Conservation (phyloP, 2,329 filamentous ascomycete species). For the Sclerotiophoma versabilis region DNA sequence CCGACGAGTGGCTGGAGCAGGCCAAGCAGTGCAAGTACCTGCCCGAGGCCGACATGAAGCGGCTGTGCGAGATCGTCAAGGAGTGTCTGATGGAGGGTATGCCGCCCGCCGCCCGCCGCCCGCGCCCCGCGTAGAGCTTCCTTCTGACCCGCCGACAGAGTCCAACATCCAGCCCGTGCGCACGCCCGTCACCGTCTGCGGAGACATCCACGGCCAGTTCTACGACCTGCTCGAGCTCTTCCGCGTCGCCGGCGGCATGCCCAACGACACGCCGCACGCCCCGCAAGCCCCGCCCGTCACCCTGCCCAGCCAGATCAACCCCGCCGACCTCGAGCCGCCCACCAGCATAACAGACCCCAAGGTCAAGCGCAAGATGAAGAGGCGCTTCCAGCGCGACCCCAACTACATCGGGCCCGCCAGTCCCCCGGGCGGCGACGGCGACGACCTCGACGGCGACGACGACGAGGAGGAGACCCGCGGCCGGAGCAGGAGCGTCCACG, state of each 20-base stretch:
- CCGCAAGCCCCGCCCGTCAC: conserved; percentile 73
- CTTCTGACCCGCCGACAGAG: conserved; percentile 62
- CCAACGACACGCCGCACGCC: conserved; percentile 69
- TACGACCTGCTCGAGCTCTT: conserved; percentile 98
- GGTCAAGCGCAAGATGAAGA: conserved; percentile 81
- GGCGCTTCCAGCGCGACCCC: conserved; percentile 58
- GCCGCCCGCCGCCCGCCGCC: conserved; percentile 16
- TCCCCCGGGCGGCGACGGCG: conserved; percentile 58
- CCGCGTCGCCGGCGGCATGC: conserved; percentile 95
- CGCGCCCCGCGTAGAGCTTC: neutral
- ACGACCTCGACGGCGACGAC: conserved; percentile 51
- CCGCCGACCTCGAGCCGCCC: conserved; percentile 91
- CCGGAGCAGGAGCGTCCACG: conserved; percentile 53
- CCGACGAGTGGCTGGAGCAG: conserved; percentile 96
- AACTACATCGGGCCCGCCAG: conserved; percentile 62
- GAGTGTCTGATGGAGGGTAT: conserved; percentile 97
- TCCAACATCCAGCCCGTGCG: conserved; percentile 99
- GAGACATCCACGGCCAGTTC: conserved; percentile 98
- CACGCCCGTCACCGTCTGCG: conserved; percentile 95
- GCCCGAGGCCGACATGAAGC: conserved; percentile 96
- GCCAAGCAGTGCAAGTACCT: conserved; percentile 98
- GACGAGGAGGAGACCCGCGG: conserved; percentile 59
- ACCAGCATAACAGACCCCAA: conserved; percentile 88
- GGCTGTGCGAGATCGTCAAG: conserved; percentile 98
- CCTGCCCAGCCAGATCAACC: conserved; percentile 74